A percentile compares a stretch with the other conserved stretches of the same genome.
These are phyloP conservation scores for Annulohypoxylon bovei DNA, from an alignment of 495 filamentous ascomycete genomes.

Conservation along the genomic window DNA sequence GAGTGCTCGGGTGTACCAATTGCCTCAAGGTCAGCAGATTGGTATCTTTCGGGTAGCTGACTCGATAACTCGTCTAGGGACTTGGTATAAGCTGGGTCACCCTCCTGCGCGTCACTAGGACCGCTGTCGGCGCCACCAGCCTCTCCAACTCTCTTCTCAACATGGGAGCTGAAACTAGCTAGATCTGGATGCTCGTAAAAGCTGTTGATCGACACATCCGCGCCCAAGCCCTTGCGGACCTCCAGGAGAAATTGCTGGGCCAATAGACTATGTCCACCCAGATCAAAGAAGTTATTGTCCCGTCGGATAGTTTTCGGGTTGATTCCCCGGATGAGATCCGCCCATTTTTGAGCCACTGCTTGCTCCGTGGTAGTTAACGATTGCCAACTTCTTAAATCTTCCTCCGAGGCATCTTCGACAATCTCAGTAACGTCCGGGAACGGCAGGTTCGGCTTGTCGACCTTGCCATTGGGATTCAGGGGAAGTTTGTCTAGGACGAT, in stretches of 20 bases:
- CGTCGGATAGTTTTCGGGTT: conserved; percentile 68
- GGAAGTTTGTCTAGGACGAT: conserved; percentile 84
- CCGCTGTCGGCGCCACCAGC: conserved; percentile 48
- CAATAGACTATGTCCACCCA: conserved; percentile 87
- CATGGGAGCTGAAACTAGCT: conserved; percentile 74
- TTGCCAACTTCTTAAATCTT: conserved; percentile 74
- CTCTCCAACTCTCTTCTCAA: conserved; percentile 61
- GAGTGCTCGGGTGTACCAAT: conserved; percentile 48
- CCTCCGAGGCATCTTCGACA: conserved; percentile 67
- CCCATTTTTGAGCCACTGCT: conserved; percentile 50
- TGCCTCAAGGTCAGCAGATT: conserved; percentile 47
- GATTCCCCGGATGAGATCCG: conserved; percentile 63
- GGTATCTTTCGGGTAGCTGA: conserved; percentile 51
- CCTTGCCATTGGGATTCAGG: conserved; percentile 94
- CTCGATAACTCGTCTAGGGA: conserved; percentile 60
- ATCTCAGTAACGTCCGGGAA: conserved; percentile 79
- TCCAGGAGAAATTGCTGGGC: conserved; percentile 83
- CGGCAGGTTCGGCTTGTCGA: conserved; percentile 88
- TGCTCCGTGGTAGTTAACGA: conserved; percentile 57
- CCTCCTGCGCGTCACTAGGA: conserved; percentile 58
- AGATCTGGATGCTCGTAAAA: conserved; percentile 83
- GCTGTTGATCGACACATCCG: conserved; percentile 77
- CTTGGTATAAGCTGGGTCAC: conserved; percentile 74
- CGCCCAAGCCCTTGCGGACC: conserved; percentile 69
- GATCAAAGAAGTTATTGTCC: conserved; percentile 83